A percentile compares a stretch with the other conserved stretches of the same genome.
phyloP scores from a whole-genome alignment of 306 rosid genomes.

The Medicago lupulina region DNA sequence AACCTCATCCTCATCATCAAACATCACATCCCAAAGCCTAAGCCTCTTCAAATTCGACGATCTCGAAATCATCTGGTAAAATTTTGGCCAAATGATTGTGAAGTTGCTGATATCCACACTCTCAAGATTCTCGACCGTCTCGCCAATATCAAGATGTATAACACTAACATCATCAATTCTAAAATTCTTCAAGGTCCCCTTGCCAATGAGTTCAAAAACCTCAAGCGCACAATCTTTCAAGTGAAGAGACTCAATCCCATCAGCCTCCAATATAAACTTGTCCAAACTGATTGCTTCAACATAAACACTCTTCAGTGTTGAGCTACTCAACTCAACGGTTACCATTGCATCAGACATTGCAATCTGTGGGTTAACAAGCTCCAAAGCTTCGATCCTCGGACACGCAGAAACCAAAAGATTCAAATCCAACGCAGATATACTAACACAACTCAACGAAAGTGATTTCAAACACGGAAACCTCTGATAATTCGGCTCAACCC shows the following conservation, averaged over 20 bases:
- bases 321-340: constrained; percentile 63
- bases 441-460: constrained; percentile 63
- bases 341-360: constrained; percentile 70
- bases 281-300: constrained; percentile 73
- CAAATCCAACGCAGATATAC: constrained; percentile 77
- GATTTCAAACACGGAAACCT: constrained; percentile 78
- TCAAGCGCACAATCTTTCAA: constrained; percentile 61
- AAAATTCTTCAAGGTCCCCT: constrained; percentile 58
- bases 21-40: constrained; percentile 60
- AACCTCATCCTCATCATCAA: constrained; percentile 61
- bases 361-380: constrained; percentile 70
- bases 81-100: constrained; percentile 57
- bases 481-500: constrained; percentile 78
- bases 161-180: constrained; percentile 61
- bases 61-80: constrained; percentile 56
- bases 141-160: constrained; percentile 60
- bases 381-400: constrained; percentile 62
- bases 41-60: constrained; percentile 51
- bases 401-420: constrained; percentile 72
- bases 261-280: constrained; percentile 60
- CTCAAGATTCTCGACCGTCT: constrained; percentile 55
- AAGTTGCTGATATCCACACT: constrained; percentile 58
- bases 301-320: constrained; percentile 68
- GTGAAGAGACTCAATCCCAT: constrained; percentile 53
- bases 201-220: constrained; percentile 55